Conservation (phyloP, 176 grass and related monocot species). For the Oryza punctata region DNA sequence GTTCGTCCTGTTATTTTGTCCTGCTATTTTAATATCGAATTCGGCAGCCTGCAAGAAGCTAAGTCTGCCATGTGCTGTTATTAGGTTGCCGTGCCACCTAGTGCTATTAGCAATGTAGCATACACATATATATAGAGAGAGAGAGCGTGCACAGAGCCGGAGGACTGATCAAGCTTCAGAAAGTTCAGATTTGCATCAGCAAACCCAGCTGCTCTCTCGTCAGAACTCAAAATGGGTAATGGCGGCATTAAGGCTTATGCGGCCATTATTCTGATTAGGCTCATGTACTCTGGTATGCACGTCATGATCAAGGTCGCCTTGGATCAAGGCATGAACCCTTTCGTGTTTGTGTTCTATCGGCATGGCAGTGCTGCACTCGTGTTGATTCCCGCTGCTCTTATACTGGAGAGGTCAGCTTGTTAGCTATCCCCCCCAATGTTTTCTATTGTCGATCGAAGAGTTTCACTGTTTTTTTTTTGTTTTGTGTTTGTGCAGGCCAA, state of each 20-base stretch:
- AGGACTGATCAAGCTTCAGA: neutral
- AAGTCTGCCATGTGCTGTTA: conserved; percentile 31
- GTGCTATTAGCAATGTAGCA: neutral
- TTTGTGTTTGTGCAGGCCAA: conserved; percentile 47
- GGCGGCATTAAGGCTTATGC: conserved; percentile 42
- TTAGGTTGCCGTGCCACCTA: conserved; percentile 33
- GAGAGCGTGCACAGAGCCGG: neutral
- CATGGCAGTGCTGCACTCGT: conserved; percentile 55
- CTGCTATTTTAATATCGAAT: too few species aligned
- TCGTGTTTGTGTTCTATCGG: conserved; percentile 78
- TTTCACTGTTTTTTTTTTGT: neutral
- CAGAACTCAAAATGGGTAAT: conserved; percentile 16
- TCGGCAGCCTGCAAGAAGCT: too few species aligned
- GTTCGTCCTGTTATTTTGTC: too few species aligned
- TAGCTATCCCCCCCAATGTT: neutral
- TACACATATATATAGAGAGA: neutral
- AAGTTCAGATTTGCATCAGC: neutral
- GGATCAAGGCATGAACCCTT: conserved; percentile 64
- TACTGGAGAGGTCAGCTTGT: conserved; percentile 59
- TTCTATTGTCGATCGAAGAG: neutral
- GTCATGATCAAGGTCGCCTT: conserved; percentile 61
- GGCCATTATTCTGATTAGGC: conserved; percentile 50
- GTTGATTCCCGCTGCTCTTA: conserved; percentile 46
- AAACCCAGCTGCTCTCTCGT: neutral
- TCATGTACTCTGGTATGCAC: conserved; percentile 74